phyloP scores from a whole-genome alignment of 768 basidiomycete species.

The Macrolepiota dolichaula region DNA sequence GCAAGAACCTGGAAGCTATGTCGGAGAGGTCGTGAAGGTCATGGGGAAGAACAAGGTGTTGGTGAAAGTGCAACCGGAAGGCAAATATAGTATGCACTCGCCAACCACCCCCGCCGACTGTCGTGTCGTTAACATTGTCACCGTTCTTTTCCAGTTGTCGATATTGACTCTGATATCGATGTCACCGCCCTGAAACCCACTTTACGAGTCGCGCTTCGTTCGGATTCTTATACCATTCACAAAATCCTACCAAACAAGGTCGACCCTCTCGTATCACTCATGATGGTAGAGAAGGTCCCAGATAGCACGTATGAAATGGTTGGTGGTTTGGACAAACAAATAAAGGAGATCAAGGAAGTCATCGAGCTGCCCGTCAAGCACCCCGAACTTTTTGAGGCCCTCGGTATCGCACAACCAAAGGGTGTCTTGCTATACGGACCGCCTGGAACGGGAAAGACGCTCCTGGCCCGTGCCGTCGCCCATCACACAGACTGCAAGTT shows the following conservation, averaged over 20 bases:
- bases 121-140: not conserved
- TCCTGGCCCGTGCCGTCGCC: conserved; percentile 92
- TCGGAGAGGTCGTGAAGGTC: conserved; percentile 96
- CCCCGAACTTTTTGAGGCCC: conserved; percentile 92
- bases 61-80: conserved; percentile 98
- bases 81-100: conserved; percentile 86
- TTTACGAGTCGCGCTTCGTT: conserved; percentile 91
- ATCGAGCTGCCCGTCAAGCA: conserved; percentile 98
- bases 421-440: conserved; percentile 95
- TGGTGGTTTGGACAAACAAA: conserved; percentile 97
- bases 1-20: conserved; percentile 95
- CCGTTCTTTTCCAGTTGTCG: conserved; percentile 64
- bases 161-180: conserved; percentile 87
- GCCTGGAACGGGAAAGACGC: conserved; percentile 94
- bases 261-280: conserved; percentile 95
- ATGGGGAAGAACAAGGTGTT: conserved; percentile 99
- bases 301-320: conserved; percentile 99
- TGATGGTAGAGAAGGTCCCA: conserved; percentile 99
- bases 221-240: conserved; percentile 95
- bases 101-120: not conserved
- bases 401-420: conserved; percentile 97
- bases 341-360: conserved; percentile 96
- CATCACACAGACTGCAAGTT: conserved; percentile 98
- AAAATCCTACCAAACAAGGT: conserved; percentile 97
- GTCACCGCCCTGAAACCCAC: conserved; percentile 76